Evolutionary conservation across 345 rosid species (phyloP).

Genomic region (Bruguiera gymnorhiza): DNA sequence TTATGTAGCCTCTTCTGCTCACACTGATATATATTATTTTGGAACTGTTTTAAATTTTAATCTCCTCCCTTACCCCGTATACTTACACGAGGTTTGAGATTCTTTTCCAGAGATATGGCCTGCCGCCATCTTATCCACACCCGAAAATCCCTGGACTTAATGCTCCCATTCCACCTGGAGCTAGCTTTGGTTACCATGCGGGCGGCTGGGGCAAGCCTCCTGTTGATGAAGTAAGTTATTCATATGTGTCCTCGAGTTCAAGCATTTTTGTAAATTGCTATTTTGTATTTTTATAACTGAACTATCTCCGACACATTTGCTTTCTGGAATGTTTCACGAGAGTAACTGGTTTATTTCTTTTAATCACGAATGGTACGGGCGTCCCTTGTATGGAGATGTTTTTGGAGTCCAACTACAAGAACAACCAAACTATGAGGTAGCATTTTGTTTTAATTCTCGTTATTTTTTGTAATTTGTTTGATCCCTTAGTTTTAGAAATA

Average conservation of each 20-base stretch:
- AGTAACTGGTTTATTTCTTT: neutral
- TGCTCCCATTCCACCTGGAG: constrained; percentile 96
- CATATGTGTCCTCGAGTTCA: neutral
- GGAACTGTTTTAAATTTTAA: neutral
- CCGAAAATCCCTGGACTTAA: constrained; percentile 93
- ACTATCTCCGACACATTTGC: neutral
- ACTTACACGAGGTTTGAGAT: neutral
- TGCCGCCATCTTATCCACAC: constrained; percentile 96
- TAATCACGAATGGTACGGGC: constrained; percentile 53
- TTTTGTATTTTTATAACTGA: neutral
- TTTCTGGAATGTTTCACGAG: neutral
- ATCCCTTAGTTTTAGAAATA: neutral
- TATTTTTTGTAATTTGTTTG: neutral
- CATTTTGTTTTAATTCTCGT: neutral
- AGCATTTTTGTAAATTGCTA: neutral
- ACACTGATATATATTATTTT: neutral
- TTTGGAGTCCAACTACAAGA: constrained; percentile 96
- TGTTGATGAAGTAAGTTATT: constrained; percentile 69
- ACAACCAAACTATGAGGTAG: constrained; percentile 91
- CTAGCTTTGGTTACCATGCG: constrained; percentile 94
- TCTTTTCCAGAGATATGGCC: constrained; percentile 86
- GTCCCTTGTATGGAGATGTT: constrained; percentile 97
- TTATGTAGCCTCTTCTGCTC: neutral
- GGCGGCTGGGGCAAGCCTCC: constrained; percentile 99
- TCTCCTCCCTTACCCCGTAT: neutral